Evolutionary conservation across 2,329 filamentous ascomycete genomes (phyloP), one percentile per base, ranked within the genome.

Genomic region (Neoscytalidium dimidiatum): DNA sequence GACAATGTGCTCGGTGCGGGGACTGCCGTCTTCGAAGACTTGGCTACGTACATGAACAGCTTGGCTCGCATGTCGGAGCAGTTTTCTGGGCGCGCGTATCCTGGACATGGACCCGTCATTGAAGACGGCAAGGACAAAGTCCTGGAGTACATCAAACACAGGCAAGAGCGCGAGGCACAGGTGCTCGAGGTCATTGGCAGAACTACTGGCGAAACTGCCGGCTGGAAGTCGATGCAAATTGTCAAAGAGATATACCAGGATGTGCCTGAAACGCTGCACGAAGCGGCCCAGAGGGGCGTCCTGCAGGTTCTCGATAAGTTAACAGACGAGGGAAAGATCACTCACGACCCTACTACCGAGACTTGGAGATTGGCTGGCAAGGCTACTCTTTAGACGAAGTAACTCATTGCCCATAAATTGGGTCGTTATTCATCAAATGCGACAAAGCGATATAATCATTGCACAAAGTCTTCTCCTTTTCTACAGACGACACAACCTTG

Each of bases 1-100:
- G 93, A 97, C 77, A 96, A 94, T 73, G 90, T 97, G 1, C 83
- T 97, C 1, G 93, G 93, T 0, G 91, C 96, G 66, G 92, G 92
- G 13, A 96, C 92, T 2, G 88, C 91, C 3, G 92, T 95, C 0
- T 96, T 96, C 69, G 92, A 96, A 75, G 87, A 95, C 68, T 82
- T 96, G 8, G 76, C 79, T 1, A 79, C 81, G 0, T 97, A 96
- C 74, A 80, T 96, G 67, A 73, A 76, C 21, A 92, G 88, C 66
- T 81, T 97, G 13, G 82, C 87, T 43, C 83, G 83, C 68, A 95
- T 96, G 92, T 81, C 83, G 51, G 76, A 78, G 23, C 80, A 88
- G 6, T 91, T 92, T 70, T 77, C 77, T 0, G 90, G 91, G 1
- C 82, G 86, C 53, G 92, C 89, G 1, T 98, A 97, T 75, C 94